Evolutionary conservation across 2,329 filamentous ascomycete species (phyloP).

Genomic region (Exophiala lecanii-corni): DNA sequence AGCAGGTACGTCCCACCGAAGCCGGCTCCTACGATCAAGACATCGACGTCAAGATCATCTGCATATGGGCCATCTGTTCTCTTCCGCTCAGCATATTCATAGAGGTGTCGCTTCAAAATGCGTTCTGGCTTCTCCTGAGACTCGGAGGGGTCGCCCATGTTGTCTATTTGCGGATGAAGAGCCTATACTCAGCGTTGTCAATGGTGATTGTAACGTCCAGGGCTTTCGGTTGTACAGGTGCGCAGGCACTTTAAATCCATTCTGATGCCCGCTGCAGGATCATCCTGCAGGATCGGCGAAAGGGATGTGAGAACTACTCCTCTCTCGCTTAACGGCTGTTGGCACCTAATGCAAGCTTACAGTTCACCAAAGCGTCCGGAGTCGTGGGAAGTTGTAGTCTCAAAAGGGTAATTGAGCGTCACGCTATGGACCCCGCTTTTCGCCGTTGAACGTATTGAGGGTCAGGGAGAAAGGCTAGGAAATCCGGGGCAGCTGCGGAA

Average conservation of each 20-base stretch:
- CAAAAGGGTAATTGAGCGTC: too few relatives aligned
- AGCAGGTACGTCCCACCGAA: constrained; percentile 48
- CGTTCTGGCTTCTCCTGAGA: constrained; percentile 16
- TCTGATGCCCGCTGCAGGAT: background rate
- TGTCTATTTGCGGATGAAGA: background rate
- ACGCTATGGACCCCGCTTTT: too few relatives aligned
- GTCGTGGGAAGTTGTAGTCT: too few relatives aligned
- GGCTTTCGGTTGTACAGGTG: too few relatives aligned
- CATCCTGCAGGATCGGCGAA: constrained; percentile 12
- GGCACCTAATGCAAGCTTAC: too few relatives aligned
- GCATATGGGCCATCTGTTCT: constrained; percentile 21
- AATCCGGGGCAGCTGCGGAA: too few relatives aligned
- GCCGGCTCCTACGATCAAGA: constrained; percentile 30
- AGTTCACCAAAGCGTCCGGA: too few relatives aligned
- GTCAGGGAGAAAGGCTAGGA: too few relatives aligned
- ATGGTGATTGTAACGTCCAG: too few relatives aligned
- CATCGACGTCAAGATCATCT: constrained; percentile 27
- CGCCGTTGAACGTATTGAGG: too few relatives aligned
- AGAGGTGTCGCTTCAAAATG: constrained; percentile 18
- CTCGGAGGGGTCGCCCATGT: constrained; percentile 20
- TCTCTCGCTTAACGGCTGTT: constrained; percentile 9
- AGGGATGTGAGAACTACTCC: constrained; percentile 15
- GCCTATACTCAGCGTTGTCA: too few relatives aligned
- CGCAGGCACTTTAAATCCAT: too few relatives aligned
- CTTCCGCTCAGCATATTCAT: constrained; percentile 14